Conservation (phyloP, 176 grass and related monocot species). For the Juncus effusus region DNA sequence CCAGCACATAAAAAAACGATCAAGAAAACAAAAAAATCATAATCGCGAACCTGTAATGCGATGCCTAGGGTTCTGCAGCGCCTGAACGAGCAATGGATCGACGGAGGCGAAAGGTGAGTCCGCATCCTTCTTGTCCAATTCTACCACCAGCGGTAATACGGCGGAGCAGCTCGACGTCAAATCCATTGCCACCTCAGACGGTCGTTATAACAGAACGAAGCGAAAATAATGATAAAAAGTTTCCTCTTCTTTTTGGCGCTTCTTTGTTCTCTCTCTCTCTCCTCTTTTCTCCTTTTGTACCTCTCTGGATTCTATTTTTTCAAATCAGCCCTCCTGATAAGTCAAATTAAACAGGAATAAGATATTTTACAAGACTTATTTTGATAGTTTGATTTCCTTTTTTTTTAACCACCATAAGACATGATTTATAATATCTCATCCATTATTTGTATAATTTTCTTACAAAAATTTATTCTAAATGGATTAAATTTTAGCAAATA, state of each 20-base stretch:
- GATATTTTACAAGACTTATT: too few relatives aligned
- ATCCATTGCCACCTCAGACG: neutral
- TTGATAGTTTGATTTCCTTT: too few relatives aligned
- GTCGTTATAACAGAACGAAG: neutral
- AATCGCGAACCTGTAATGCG: slow-evolving; percentile 17
- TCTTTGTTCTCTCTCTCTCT: too few relatives aligned
- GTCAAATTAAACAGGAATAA: too few relatives aligned
- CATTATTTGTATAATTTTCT: too few relatives aligned
- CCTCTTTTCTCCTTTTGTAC: neutral
- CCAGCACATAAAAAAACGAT: neutral
- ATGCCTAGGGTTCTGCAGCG: slow-evolving; percentile 22
- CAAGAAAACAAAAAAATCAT: neutral
- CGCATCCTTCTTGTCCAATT: neutral
- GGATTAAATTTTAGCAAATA: too few relatives aligned
- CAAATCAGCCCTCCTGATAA: too few relatives aligned
- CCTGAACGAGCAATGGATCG: slow-evolving; percentile 11
- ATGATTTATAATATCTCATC: too few relatives aligned
- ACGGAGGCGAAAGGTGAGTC: neutral
- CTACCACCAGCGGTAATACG: neutral
- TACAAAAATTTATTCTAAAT: too few relatives aligned
- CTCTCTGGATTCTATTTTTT: too few relatives aligned
- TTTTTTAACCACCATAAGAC: too few relatives aligned
- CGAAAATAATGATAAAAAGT: neutral
- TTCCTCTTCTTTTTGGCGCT: too few relatives aligned
- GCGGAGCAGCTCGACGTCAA: neutral